phyloP scores from a whole-genome alignment of 805 yeast species.

The Candida ortonii region DNA sequence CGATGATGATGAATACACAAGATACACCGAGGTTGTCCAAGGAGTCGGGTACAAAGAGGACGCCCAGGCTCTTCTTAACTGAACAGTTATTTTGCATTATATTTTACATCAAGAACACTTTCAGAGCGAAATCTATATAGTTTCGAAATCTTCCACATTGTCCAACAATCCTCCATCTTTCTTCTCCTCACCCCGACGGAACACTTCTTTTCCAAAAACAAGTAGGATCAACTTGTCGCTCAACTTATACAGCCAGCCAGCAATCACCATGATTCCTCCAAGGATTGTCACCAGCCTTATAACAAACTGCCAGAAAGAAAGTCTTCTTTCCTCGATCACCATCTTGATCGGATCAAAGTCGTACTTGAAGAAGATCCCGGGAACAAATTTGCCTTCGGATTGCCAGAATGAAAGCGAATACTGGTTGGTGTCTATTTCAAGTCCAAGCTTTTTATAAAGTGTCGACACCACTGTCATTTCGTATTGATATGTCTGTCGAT shows the following conservation, averaged over 20 bases:
- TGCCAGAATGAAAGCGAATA: slow-evolving; percentile 62
- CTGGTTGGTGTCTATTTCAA: slow-evolving; percentile 75
- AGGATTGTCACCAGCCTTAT: slow-evolving; percentile 74
- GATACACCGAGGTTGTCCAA: slow-evolving; percentile 27
- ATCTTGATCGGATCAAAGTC: slow-evolving; percentile 86
- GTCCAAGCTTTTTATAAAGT: slow-evolving; percentile 64
- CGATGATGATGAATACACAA: slow-evolving; percentile 85
- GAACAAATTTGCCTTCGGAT: slow-evolving; percentile 36
- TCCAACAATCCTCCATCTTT: slow-evolving; percentile 32
- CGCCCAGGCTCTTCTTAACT: slow-evolving; percentile 16
- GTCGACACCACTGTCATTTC: slow-evolving; percentile 83
- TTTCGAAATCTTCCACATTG: slow-evolving; percentile 27
- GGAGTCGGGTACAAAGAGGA: slow-evolving; percentile 19
- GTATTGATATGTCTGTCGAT: slow-evolving; percentile 57
- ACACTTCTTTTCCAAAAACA: slow-evolving; percentile 56
- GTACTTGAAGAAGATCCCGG: slow-evolving; percentile 82
- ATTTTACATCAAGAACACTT: background rate
- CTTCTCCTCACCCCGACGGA: slow-evolving; percentile 46
- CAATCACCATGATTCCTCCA: slow-evolving; percentile 75
- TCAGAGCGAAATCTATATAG: slow-evolving; percentile 14
- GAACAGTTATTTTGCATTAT: background rate
- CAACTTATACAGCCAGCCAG: slow-evolving; percentile 60
- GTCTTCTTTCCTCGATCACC: slow-evolving; percentile 63
- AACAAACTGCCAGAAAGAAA: slow-evolving; percentile 75
- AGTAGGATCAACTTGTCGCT: slow-evolving; percentile 53